A percentile compares a stretch with the other conserved stretches of the same genome.
These are phyloP conservation scores for Sarocladium strictum DNA, from an alignment of 2,329 filamentous ascomycete species.

Conservation along the genomic window DNA sequence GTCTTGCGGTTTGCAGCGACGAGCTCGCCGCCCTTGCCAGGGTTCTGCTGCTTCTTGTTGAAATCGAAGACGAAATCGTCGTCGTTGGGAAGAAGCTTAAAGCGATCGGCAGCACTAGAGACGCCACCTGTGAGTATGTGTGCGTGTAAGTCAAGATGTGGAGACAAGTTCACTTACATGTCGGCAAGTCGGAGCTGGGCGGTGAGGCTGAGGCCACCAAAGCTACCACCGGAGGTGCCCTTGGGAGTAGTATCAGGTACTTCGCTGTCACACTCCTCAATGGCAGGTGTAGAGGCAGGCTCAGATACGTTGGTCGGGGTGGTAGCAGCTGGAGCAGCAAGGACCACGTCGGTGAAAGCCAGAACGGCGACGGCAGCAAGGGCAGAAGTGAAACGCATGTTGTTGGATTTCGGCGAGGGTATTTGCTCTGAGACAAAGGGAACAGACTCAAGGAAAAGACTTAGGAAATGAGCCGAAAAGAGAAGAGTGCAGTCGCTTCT, in stretches of 20 bases:
- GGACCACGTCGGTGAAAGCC: slow-evolving; percentile 29
- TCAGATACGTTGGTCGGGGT: slow-evolving; percentile 8
- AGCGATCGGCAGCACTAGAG: slow-evolving; percentile 35
- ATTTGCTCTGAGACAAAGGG: background rate
- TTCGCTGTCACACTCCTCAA: background rate
- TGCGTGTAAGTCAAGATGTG: background rate
- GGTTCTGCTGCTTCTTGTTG: slow-evolving; percentile 19
- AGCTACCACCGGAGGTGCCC: slow-evolving; percentile 13
- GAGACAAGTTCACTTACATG: slow-evolving; percentile 21
- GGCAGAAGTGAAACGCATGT: slow-evolving; percentile 29
- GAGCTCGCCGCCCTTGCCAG: slow-evolving; percentile 38
- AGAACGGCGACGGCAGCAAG: slow-evolving; percentile 30
- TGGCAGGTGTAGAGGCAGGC: slow-evolving; percentile 10
- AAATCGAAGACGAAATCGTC: slow-evolving; percentile 45
- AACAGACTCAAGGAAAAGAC: slow-evolving; percentile 2
- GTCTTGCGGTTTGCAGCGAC: slow-evolving; percentile 48
- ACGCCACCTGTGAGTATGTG: background rate
- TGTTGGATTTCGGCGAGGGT: slow-evolving; percentile 14
- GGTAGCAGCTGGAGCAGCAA: slow-evolving; percentile 15
- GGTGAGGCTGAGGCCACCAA: slow-evolving; percentile 21
- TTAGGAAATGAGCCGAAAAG: background rate
- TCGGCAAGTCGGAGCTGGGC: slow-evolving; percentile 34
- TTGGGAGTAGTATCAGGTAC: background rate
- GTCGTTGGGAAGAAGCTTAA: slow-evolving; percentile 35
- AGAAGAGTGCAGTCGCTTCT: background rate